These are phyloP conservation scores for Talaromyces sp. DNA, from an alignment of 2,329 filamentous ascomycete species.

Conservation along the genomic window DNA sequence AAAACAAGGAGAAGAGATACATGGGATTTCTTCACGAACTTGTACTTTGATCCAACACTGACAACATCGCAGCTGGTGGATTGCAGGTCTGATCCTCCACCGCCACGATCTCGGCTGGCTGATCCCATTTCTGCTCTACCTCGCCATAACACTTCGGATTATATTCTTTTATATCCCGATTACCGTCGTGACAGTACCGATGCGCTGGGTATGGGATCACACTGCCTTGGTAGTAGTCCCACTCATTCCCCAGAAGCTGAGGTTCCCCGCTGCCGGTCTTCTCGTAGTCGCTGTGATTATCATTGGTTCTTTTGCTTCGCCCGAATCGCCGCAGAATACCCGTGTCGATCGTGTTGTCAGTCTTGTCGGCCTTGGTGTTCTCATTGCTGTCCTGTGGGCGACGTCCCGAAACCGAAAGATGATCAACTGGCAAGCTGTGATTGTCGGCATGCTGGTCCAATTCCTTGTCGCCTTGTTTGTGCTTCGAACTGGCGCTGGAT, in stretches of 20 bases:
- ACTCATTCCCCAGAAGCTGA: slow-evolving; percentile 62
- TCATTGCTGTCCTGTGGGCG: slow-evolving; percentile 61
- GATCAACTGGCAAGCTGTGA: slow-evolving; percentile 68
- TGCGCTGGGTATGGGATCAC: slow-evolving; percentile 64
- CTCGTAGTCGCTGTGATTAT: slow-evolving; percentile 68
- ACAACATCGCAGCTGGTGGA: slow-evolving; percentile 61
- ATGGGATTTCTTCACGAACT: slow-evolving; percentile 3
- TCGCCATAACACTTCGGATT: slow-evolving; percentile 68
- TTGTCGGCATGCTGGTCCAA: slow-evolving; percentile 82
- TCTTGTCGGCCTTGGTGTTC: slow-evolving; percentile 70
- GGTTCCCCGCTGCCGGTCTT: slow-evolving; percentile 58
- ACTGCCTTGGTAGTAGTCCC: slow-evolving; percentile 57
- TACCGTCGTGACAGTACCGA: slow-evolving; percentile 60
- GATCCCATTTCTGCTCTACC: slow-evolving; percentile 76
- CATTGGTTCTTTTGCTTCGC: slow-evolving; percentile 70
- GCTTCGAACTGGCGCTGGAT: slow-evolving; percentile 72
- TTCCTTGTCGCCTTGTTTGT: slow-evolving; percentile 88
- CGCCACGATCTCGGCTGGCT: slow-evolving; percentile 73
- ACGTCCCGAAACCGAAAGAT: slow-evolving; percentile 67
- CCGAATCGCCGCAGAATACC: slow-evolving; percentile 70
- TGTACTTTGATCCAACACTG: slow-evolving; percentile 13
- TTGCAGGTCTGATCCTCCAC: slow-evolving; percentile 68
- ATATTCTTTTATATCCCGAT: slow-evolving; percentile 70
- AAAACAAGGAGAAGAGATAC: background rate
- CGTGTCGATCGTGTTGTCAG: slow-evolving; percentile 75